Conservation (phyloP, 352 stramenopile species). For the Thalassiosira livingstoniorum region DNA sequence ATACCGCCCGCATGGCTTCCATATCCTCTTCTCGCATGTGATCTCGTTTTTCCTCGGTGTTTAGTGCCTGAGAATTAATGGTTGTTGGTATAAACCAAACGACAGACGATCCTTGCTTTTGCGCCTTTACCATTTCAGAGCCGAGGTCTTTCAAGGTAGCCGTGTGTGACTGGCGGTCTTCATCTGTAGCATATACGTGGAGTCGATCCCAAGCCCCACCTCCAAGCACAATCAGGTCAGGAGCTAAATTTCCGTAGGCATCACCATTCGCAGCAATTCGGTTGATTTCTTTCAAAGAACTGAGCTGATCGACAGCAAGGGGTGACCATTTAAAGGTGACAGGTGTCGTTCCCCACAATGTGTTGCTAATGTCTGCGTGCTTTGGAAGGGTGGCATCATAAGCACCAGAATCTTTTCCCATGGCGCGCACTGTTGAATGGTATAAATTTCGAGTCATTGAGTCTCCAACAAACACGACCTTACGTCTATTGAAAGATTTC, state of each 20-base stretch:
- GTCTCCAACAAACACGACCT: conserved; percentile 80
- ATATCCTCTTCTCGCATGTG: conserved; percentile 84
- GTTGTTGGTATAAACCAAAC: conserved; percentile 81
- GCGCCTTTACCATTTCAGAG: conserved; percentile 57
- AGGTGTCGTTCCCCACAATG: conserved; percentile 53
- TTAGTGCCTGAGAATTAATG: conserved; percentile 77
- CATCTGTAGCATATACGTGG: conserved; percentile 68
- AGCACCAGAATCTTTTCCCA: conserved; percentile 67
- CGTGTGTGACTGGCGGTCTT: conserved; percentile 67
- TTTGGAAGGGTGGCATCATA: conserved; percentile 77
- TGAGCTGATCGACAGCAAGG: conserved; percentile 66
- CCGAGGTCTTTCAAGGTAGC: conserved; percentile 58
- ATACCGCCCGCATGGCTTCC: conserved; percentile 67
- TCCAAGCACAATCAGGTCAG: conserved; percentile 76
- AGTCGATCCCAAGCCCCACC: conserved; percentile 81
- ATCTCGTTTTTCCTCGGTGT: conserved; percentile 75
- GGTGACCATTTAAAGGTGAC: conserved; percentile 80
- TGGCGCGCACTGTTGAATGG: conserved; percentile 66
- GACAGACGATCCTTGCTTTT: conserved; percentile 56
- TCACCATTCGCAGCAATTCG: conserved; percentile 21
- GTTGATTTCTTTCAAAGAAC: conserved; percentile 59
- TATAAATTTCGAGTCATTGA: conserved; percentile 81
- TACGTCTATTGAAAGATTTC: conserved; percentile 63
- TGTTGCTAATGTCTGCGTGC: conserved; percentile 58
- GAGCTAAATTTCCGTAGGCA: conserved; percentile 20